Percentiles rank a stretch among this genome's conserved stretches.
phyloP scores from a whole-genome alignment of 331 rosid genomes.

The Cydonia oblonga region DNA sequence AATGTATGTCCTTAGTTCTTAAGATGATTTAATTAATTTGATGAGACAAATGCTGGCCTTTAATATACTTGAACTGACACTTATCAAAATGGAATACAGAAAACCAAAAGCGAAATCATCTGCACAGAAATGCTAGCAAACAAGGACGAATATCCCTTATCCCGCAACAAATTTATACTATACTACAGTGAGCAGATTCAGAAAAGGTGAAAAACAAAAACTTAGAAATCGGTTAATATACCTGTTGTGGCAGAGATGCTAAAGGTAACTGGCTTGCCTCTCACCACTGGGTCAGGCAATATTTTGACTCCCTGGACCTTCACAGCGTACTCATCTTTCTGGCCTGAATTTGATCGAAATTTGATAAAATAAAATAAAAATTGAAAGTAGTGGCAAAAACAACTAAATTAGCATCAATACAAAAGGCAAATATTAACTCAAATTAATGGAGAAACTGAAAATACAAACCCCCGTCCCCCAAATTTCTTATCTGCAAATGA shows the following conservation, averaged over 20 bases:
- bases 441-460: background rate
- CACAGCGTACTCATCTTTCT: slow-evolving; percentile 48
- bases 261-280: slow-evolving; percentile 66
- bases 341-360: slow-evolving; percentile 23
- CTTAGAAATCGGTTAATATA: background rate
- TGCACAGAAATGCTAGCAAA: background rate
- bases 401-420: background rate
- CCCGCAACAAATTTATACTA: background rate
- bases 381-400: background rate
- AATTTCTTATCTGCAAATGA: background rate
- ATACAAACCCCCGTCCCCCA: no score
- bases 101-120: background rate
- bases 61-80: background rate
- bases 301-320: slow-evolving; percentile 49
- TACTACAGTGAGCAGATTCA: background rate
- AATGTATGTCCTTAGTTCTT: background rate
- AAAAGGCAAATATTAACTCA: background rate
- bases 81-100: background rate
- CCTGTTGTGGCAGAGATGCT: slow-evolving; percentile 57
- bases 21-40: background rate
- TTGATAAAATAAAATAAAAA: no score
- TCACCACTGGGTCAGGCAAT: slow-evolving; percentile 56
- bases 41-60: background rate
- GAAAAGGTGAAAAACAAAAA: background rate
- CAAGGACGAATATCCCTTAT: background rate